These are phyloP conservation scores for Monilinia vaccinii-corymbosi DNA, from an alignment of 2,329 filamentous ascomycete species.

Conservation along the genomic window DNA sequence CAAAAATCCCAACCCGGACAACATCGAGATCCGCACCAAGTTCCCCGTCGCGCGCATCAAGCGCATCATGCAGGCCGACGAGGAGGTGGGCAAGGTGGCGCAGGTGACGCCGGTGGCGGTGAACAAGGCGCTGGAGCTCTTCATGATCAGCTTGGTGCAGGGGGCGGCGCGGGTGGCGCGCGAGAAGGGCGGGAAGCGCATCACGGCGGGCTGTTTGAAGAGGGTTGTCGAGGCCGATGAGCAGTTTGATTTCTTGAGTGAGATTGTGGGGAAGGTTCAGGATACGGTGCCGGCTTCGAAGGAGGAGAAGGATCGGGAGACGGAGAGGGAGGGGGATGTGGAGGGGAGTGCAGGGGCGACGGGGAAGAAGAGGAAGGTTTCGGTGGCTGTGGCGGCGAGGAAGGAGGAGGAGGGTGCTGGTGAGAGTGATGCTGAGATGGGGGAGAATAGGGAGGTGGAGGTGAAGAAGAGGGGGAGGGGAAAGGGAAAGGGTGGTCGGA, in stretches of 20 bases:
- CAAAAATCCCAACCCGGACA: slow-evolving; percentile 35
- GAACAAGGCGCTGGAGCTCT: slow-evolving; percentile 88
- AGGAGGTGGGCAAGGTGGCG: slow-evolving; percentile 96
- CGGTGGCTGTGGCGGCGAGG: too few species aligned
- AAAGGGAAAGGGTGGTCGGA: background rate
- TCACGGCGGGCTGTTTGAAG: slow-evolving; percentile 87
- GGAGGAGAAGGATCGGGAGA: slow-evolving; percentile 17
- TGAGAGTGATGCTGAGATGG: background rate
- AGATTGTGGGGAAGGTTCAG: slow-evolving; percentile 81
- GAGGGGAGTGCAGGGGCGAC: slow-evolving; percentile 10
- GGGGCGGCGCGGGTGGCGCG: slow-evolving; percentile 80
- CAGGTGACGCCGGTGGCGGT: slow-evolving; percentile 96
- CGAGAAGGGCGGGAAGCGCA: slow-evolving; percentile 76
- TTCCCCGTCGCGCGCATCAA: slow-evolving; percentile 97
- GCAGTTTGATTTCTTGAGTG: slow-evolving; percentile 86
- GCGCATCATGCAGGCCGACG: slow-evolving; percentile 98
- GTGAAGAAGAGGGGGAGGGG: background rate
- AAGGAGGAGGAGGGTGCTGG: too few species aligned
- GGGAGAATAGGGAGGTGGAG: background rate
- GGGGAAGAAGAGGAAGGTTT: background rate
- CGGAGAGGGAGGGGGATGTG: slow-evolving; percentile 23
- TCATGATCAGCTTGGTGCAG: slow-evolving; percentile 90
- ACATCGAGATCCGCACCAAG: slow-evolving; percentile 77
- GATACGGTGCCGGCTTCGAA: slow-evolving; percentile 35
- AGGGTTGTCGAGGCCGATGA: slow-evolving; percentile 79